Evolutionary conservation across 1,139 yeast species (phyloP), one percentile per base, ranked within the genome.

Genomic region (Suzukiozyma palmioleophila): DNA sequence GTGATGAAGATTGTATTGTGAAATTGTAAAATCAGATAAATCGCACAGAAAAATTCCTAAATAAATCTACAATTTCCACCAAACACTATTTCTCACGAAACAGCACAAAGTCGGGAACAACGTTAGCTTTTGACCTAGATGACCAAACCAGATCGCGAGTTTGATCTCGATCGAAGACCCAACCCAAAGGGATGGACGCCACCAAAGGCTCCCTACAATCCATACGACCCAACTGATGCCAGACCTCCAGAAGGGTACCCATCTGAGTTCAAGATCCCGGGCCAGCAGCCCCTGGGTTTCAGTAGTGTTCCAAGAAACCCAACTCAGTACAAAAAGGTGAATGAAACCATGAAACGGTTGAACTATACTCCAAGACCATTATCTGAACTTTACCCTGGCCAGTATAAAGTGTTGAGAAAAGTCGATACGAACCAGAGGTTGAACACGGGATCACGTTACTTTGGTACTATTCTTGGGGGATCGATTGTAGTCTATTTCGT

Each of bases 201-300:
- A 2, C 95, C 95, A 3, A 77, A 74, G 46, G 92, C 90, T 2
- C 92, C 92, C 0, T 87, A 85, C 56, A 86, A 86, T 50, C 95
- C 95, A 2, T 86, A 81, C 54, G 96, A 86, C 55, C 85, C 92
- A 0, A 62, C 77, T 0, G 96, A 86, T 56, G 58, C 67, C 29
- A 68, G 96, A 38, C 95, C 96, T 0, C 77, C 95, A 0, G 81
- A 79, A 54, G 95, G 95, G 2, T 86, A 86, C 48, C 96, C 96
- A 1, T 81, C 90, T 10, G 96, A 86, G 57, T 85, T 69, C 57
- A 66, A 71, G 44, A 59, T 77, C 3, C 84, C 86, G 0, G 77
- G 81, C 0, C 66, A 65, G 35, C 62, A 70, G 39, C 79, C 79
- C 15, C 57, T 65, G 22, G 77, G 76, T 22, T 81, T 83, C 64